Base-by-base conservation (phyloP, 352 stramenopile genomes). In the Globisporangium perplexum region DNA sequence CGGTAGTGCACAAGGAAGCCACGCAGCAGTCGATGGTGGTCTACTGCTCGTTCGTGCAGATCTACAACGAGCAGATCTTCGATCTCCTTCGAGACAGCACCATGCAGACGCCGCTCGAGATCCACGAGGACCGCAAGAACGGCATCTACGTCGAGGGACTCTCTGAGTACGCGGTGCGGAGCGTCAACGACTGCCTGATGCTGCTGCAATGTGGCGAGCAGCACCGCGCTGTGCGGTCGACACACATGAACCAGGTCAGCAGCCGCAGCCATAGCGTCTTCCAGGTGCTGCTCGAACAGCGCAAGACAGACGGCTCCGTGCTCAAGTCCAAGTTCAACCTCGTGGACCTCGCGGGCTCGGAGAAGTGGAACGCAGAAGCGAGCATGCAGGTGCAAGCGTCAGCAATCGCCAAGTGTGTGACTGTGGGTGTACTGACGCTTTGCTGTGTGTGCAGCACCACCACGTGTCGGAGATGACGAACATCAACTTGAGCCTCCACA, bases 241-340 rank as follows among this genome's bases (percentile, higher is more conserved):
- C 92, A 39, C 69, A 94, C 55, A 96, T 95, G 80, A 97, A 97
- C 60, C 76, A 93, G 36, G 83, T 93, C 8, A 95, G 81, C 67
- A 93, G 74, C 52, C 86, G 90, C 7, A 94, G 78, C 55, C 90
- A 97, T 69, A 93, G 81, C 52, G 83, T 96, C 4, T 94, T 97
- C 49, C 87, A 96, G 51, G 52, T 97, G 0, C 50, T 90, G 15
- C 72, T 97, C 15, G 88, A 95, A 56, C 73, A 89, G 52, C 70
- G 75, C 33, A 77, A 69, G 20, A 76, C 72, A 41, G 83, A 91
- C 57, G 81, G 73, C 30, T 80, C 69, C 4, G 51, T 89, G 22
- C 65, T 97, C 48, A 90, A 90, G 49, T 93, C 88, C 49, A 98
- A 98, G 61, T 96, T 98, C 60, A 98, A 97, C 68, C 69, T 97